Base-by-base conservation (phyloP, 2,329 filamentous ascomycete species). In the Dendryphion nanum region DNA sequence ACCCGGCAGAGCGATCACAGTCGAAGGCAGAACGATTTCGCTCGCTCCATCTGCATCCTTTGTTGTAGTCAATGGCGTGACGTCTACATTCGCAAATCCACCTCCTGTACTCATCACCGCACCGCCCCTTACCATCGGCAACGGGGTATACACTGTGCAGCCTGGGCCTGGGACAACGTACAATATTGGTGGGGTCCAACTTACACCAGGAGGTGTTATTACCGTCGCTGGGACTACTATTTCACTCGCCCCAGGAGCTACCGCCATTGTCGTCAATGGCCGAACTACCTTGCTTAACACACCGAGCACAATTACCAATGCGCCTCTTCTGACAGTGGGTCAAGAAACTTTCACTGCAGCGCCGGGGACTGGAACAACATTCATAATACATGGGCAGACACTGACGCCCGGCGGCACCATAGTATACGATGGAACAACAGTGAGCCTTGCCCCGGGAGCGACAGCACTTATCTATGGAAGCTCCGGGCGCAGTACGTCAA, bases 141-240 rank as follows among this genome's bases (percentile, higher is more conserved):
- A 53, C 24, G 41, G 35, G 13, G 44, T 53, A 6, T 59, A 57
- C 43, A 53, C 44, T 4, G 48, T 61, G n/a, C 42, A 59, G 5
- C 53, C 55, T 15, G 56, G 60, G 5, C 40, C 52, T 7, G 63
- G 63, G 6, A 60, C 59, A 1, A 58, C 54, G 0, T 70, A 68
- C 40, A 21, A 64, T 1, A 63, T 73, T 28, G 56, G 54, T 16
- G 61, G 59, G 3, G 50, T 58, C 10, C 55, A 59, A 3, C 58
- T 73, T 5, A 68, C 61, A 1, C 64, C 69, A 0, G 69, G 67
- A 10, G 66, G 65, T 6, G 41, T 42, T 15, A 53, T 66, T 33
- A 53, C 51, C 12, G 41, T 59, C 4, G 38, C 46, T 5, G 55
- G 53, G 26, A 53, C 52, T 2, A 57, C 51, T 2, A 55, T 66